Percentiles rank a stretch among this genome's conserved stretches.
Conservation (phyloP, 1,284 basidiomycete genomes). For the Rhodofomes roseus region DNA sequence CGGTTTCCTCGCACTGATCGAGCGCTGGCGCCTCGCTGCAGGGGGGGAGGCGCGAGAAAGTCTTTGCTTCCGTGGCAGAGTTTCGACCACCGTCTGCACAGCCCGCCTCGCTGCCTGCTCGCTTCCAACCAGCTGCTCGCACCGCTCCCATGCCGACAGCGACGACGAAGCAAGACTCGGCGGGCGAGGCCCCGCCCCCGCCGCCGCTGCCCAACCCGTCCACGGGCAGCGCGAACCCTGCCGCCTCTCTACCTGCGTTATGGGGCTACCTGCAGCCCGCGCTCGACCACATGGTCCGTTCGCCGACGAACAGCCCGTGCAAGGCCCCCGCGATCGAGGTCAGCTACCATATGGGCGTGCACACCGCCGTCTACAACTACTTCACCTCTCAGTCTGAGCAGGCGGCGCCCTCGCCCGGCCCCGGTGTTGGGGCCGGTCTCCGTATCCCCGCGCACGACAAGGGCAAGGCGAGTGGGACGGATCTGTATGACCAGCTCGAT, state of each 20-base stretch:
- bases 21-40: background rate
- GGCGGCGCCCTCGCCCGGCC: constrained; percentile 14
- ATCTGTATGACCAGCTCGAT: constrained; percentile 70
- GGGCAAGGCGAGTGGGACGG: constrained; percentile 45
- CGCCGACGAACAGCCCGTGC: constrained; percentile 50
- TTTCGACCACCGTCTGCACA: background rate
- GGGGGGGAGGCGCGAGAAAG: background rate
- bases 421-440: constrained; percentile 20
- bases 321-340: constrained; percentile 70
- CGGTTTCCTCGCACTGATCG: background rate
- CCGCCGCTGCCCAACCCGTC: constrained; percentile 30
- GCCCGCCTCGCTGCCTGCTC: background rate
- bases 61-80: background rate
- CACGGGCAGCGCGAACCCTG: constrained; percentile 68
- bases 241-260: constrained; percentile 62
- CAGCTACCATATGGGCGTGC: constrained; percentile 69
- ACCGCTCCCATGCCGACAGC: background rate
- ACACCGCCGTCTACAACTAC: constrained; percentile 78
- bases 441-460: constrained; percentile 21
- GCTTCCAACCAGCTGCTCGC: background rate
- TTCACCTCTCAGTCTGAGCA: constrained; percentile 59
- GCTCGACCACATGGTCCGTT: constrained; percentile 68
- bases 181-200: constrained; percentile 6
- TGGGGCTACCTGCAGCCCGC: constrained; percentile 74
- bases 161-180: background rate